Base-by-base conservation (phyloP, 2,329 filamentous ascomycete species). In the Dendryphion nanum region DNA sequence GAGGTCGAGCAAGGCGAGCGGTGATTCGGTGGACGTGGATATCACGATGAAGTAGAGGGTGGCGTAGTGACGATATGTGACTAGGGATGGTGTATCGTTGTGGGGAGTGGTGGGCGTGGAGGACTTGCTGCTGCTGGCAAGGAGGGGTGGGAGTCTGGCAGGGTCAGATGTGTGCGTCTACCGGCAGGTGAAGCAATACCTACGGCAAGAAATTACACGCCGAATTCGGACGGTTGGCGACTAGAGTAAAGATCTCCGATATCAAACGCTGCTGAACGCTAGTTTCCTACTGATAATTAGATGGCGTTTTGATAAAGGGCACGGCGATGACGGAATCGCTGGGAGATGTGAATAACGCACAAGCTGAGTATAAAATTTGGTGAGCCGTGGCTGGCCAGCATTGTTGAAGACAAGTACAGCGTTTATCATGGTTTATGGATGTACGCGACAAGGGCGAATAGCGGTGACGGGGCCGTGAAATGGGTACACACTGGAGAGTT, bases 1-100 rank as follows among this genome's bases (percentile, higher is more conserved):
- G 38, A 98, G 74, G 67, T 98, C 93, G 45, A 98, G 89, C 17
- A 98, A 78, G 1, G 93, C 93, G 3, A 98, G 83, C 1, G 93
- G 93, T 1, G 89, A 95, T 69, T 98, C 93, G 42, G 93, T 96
- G 4, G 89, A 89, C 4, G 94, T 98, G 23, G 86, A 93, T 59
- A 98, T 98, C 64, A 98, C 76, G 68, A 98, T 98, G 73, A 98
- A 98, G 72, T 94, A 97, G 45, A 98, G 85, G 0, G 93, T 98
- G 7, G 93, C 93, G 63, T 97, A 98, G 76, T 95, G 88, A 41
- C 93, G 89, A 76, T 98, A 98, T 6, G 93, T 97, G 31, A 98
- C 89, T 43, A 97, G 86, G 5, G 89, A 93, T 7, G 93, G 93
- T 8, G 89, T 85, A 69, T 97, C 93, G 62, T 89, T 90, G 69